Evolutionary conservation across 2,329 filamentous ascomycete species (phyloP), one percentile per base, ranked within the genome.

Genomic region (Amesomyces nigricolor): DNA sequence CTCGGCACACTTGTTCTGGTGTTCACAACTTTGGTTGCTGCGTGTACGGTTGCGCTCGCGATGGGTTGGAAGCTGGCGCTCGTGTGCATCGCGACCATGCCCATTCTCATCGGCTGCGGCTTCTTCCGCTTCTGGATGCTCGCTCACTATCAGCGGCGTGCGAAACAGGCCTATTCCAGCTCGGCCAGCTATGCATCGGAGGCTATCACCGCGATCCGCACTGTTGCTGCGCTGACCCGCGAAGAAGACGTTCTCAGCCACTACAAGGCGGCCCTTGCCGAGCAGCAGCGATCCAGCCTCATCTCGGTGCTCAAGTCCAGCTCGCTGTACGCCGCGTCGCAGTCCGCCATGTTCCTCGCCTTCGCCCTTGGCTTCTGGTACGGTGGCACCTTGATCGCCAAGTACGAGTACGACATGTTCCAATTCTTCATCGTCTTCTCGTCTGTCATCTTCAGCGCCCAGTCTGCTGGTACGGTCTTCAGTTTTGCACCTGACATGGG

Each of bases 331-430:
- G 90, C 91, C 0, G 80, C 85, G 1, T 89, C 90, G 0, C 91
- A 96, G 72, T 91, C 88, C 0, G 75, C 95, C 56, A 82, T 89
- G 58, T 95, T 95, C 73, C 77, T 91, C 46, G 89, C 86, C 62
- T 86, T 94, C 57, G 91, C 91, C 0, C 81, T 96, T 4, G 90
- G 88, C 2, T 96, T 96, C 76, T 96, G 89, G 89, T 96, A 94
- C 65, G 91, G 91, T 58, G 89, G 89, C 29, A 87, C 79, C 0
- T 75, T 94, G 32, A 86, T 96, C 51, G 85, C 80, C 19, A 79
- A 79, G 54, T 66, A 72, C 47, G 88, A 95, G 68, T 92, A 94
- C 69, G 70, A 72, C 61, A 78, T 90, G 65, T 92, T 92, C 70
- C 87, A 91, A 63, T 97, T 97, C 78, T 97, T 96, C 73, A 78